Evolutionary conservation across 2,329 filamentous ascomycete species (phyloP).

Genomic region (Beauveria pseudobassiana): DNA sequence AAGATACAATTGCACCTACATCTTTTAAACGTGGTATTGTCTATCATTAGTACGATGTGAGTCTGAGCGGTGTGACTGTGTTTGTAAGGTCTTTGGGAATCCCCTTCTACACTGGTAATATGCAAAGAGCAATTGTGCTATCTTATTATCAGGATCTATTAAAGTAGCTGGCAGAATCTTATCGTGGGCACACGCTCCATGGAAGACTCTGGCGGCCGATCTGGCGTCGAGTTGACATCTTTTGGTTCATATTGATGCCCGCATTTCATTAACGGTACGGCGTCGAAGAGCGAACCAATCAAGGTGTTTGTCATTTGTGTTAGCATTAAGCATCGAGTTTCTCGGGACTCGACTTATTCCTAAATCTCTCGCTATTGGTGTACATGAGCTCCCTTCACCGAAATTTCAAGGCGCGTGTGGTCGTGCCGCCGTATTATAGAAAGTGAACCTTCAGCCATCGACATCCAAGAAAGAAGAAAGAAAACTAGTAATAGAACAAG

Average conservation of each 20-base stretch:
- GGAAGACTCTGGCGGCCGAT: constrained; percentile 46
- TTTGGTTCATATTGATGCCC: constrained; percentile 45
- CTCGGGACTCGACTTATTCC: too few relatives aligned
- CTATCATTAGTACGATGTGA: too few relatives aligned
- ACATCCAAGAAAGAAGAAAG: background rate
- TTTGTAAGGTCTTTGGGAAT: constrained; percentile 35
- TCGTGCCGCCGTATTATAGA: too few relatives aligned
- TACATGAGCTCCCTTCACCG: too few relatives aligned
- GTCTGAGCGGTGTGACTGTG: too few relatives aligned
- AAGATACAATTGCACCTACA: too few relatives aligned
- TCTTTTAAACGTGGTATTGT: too few relatives aligned
- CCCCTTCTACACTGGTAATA: constrained; percentile 35
- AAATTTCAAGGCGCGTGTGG: too few relatives aligned
- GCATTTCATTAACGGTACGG: constrained; percentile 42
- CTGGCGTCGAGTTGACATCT: constrained; percentile 44
- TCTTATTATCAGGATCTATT: constrained; percentile 30
- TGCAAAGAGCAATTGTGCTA: constrained; percentile 35
- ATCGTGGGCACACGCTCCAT: constrained; percentile 44
- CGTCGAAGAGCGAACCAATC: constrained; percentile 40
- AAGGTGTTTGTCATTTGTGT: constrained; percentile 34
- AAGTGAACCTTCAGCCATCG: background rate
- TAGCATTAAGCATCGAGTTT: too few relatives aligned
- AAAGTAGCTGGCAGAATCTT: constrained; percentile 41
- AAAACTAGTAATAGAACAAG: background rate
- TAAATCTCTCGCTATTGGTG: too few relatives aligned